Conservation (phyloP, 345 rosid species). For the Pistacia atlantica region DNA sequence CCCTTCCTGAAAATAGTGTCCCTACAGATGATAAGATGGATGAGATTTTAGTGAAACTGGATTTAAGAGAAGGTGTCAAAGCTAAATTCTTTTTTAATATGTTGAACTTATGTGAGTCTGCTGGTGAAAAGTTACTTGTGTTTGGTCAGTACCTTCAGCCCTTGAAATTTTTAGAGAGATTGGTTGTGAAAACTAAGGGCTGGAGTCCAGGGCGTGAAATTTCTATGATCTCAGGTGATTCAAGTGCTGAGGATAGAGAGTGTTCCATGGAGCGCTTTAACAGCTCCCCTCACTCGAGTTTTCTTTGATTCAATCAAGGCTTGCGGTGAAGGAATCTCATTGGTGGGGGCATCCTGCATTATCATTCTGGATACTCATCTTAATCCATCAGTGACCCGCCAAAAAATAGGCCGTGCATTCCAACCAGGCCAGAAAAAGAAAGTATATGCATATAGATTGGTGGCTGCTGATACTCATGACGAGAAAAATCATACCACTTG, state of each 20-base stretch:
- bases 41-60: constrained; percentile 42
- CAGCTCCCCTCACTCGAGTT: constrained; percentile 69
- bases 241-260: constrained; percentile 69
- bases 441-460: constrained; percentile 69
- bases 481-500: constrained; percentile 66
- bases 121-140: constrained; percentile 74
- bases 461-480: constrained; percentile 81
- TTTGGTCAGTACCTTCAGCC: constrained; percentile 86
- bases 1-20: constrained; percentile 34
- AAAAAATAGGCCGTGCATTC: constrained; percentile 85
- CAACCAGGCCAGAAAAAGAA: constrained; percentile 86
- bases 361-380: constrained; percentile 83
- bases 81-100: constrained; percentile 77
- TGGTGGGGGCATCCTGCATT: constrained; percentile 88
- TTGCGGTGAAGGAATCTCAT: constrained; percentile 94
- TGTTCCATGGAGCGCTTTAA: constrained; percentile 79
- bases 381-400: constrained; percentile 97
- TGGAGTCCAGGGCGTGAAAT: constrained; percentile 70
- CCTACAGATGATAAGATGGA: constrained; percentile 62
- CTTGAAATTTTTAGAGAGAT: constrained; percentile 66
- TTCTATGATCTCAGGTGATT: constrained; percentile 73
- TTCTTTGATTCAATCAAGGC: constrained; percentile 92
- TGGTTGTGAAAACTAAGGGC: constrained; percentile 46
- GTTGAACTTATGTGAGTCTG: constrained; percentile 59
- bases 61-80: constrained; percentile 73